phyloP scores from a whole-genome alignment of 2,329 filamentous ascomycete species.

The Fusarium multiceps region DNA sequence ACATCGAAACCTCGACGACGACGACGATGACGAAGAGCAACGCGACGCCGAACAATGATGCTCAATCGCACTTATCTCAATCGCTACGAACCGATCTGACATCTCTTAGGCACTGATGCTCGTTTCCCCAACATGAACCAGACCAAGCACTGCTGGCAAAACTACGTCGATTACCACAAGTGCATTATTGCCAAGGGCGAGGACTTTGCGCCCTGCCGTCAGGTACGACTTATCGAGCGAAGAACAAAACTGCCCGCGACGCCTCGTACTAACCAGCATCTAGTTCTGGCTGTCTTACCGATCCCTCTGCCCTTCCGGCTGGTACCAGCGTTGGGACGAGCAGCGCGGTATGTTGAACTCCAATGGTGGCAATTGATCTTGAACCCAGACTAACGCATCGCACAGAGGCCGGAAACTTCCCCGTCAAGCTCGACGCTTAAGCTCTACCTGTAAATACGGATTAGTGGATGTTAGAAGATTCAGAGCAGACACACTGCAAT shows the following conservation, averaged over 20 bases:
- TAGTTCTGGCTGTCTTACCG: conserved; percentile 98
- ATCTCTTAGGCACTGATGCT: conserved; percentile 86
- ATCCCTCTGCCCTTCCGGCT: conserved; percentile 95
- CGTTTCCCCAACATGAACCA: conserved; percentile 99
- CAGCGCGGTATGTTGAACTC: conserved; percentile 80
- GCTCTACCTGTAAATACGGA: conserved; percentile 40
- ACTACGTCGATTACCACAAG: conserved; percentile 99
- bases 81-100: conserved; percentile 33
- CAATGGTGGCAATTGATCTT: background rate
- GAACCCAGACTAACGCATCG: conserved; percentile 45
- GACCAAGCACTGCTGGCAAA: conserved; percentile 99
- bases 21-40: conserved; percentile 27
- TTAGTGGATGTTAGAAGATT: conserved; percentile 46
- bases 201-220: conserved; percentile 95
- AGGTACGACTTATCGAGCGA: conserved; percentile 67
- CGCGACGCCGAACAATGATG: conserved; percentile 36
- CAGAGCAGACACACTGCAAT: conserved; percentile 51
- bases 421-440: conserved; percentile 71
- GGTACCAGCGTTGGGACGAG: conserved; percentile 95
- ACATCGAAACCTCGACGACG: conserved; percentile 32
- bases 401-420: conserved; percentile 75
- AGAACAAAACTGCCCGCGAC: background rate
- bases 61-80: conserved; percentile 42
- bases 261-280: conserved; percentile 32
- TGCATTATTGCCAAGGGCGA: conserved; percentile 98